phyloP scores from a whole-genome alignment of 2,329 filamentous ascomycete genomes.

The Xenoacremonium recifei region DNA sequence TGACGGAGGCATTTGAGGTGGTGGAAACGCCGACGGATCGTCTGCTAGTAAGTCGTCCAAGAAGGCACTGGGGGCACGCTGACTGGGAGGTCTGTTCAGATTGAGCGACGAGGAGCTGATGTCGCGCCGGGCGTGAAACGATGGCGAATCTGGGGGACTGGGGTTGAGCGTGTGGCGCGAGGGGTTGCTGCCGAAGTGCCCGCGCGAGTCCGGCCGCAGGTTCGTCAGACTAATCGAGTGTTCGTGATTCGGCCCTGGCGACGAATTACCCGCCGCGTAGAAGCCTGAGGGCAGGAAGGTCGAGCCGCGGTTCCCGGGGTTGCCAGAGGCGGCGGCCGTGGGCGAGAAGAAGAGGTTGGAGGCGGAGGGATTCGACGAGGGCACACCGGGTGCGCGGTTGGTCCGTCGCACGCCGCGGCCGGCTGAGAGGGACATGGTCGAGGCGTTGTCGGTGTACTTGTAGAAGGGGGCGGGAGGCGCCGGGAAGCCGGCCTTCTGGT shows the following conservation, averaged over 20 bases:
- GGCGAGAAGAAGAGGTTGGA: conserved; percentile 92
- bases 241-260: conserved; percentile 44
- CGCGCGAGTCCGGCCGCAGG: conserved; percentile 57
- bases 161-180: conserved; percentile 45
- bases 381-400: conserved; percentile 49
- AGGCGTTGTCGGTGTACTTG: conserved; percentile 61
- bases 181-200: conserved; percentile 40
- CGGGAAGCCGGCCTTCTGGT: conserved; percentile 67
- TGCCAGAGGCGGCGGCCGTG: conserved; percentile 71
- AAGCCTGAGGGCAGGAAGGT: conserved; percentile 88
- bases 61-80: conserved; percentile 82
- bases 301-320: conserved; percentile 65
- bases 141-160: conserved; percentile 66
- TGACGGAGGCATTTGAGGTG: conserved; percentile 35
- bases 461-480: conserved; percentile 59
- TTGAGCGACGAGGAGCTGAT: conserved; percentile 62
- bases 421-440: conserved; percentile 49
- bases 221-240: conserved; percentile 62
- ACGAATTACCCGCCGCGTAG: conserved; percentile 70
- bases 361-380: conserved; percentile 57
- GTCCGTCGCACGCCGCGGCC: conserved; percentile 53
- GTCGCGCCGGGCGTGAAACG: conserved; percentile 47
- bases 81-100: conserved; percentile 59
- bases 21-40: conserved; percentile 55
- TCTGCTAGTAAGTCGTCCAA: conserved; percentile 87